A percentile compares a stretch with the other conserved stretches of the same genome.
Conservation (phyloP, 176 grass and related monocot genomes). For the Oryza coarctata region DNA sequence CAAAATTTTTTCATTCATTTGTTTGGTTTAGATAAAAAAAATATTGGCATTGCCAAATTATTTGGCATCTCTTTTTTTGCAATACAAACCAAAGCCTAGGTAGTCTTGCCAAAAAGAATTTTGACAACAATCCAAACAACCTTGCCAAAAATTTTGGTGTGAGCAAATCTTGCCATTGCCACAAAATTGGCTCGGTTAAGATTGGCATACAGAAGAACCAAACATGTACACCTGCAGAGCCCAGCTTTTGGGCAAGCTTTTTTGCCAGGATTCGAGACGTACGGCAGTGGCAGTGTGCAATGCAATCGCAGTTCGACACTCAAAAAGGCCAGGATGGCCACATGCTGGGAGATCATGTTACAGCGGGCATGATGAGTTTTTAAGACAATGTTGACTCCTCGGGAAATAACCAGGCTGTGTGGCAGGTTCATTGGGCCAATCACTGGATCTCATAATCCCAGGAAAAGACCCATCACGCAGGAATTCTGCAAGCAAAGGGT, state of each 20-base stretch:
- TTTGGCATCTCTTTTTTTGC: too few relatives aligned
- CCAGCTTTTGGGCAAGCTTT: neutral
- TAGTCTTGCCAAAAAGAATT: too few relatives aligned
- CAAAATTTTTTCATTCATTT: too few relatives aligned
- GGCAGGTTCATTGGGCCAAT: conserved; percentile 20
- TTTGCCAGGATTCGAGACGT: neutral
- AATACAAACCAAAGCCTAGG: too few relatives aligned
- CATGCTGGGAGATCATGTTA: conserved; percentile 27
- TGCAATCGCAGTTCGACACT: neutral
- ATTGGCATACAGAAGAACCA: too few relatives aligned
- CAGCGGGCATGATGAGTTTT: neutral
- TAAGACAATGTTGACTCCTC: conserved; percentile 37
- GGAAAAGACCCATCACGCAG: conserved; percentile 45
- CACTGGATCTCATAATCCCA: conserved; percentile 31
- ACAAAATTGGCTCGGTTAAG: too few relatives aligned
- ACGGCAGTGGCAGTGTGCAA: neutral
- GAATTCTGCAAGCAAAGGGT: conserved; percentile 10
- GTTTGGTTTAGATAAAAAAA: too few relatives aligned
- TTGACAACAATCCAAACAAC: too few relatives aligned
- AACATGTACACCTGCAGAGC: neutral
- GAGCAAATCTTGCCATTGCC: too few relatives aligned
- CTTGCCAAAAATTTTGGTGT: too few relatives aligned
- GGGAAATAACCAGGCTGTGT: conserved; percentile 35
- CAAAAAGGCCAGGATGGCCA: neutral
- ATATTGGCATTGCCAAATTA: too few relatives aligned